Evolutionary conservation across 192 early-diverging fungal genomes (phyloP).

Genomic region (Pilobolus umbonatus): DNA sequence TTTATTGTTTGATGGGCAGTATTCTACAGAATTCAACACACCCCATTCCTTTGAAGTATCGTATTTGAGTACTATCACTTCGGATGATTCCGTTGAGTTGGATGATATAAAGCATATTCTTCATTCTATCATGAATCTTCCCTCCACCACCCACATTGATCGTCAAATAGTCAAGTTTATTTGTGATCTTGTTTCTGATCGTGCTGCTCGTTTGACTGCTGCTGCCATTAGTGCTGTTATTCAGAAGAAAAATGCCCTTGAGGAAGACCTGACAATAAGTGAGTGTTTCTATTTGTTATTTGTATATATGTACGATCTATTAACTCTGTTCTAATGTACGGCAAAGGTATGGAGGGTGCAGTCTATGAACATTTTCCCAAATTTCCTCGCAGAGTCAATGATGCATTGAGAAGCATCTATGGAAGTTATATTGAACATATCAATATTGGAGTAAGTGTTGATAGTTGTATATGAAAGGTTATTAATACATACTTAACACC

Average conservation of each 20-base stretch:
- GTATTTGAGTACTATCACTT: slow-evolving; percentile 66
- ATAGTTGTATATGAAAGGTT: neutral
- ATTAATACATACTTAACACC: neutral
- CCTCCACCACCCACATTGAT: slow-evolving; percentile 65
- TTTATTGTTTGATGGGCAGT: slow-evolving; percentile 68
- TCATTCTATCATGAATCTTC: slow-evolving; percentile 64
- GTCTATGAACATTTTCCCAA: slow-evolving; percentile 60
- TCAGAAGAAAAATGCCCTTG: slow-evolving; percentile 35
- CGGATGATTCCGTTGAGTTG: slow-evolving; percentile 63
- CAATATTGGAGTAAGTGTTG: slow-evolving; percentile 30
- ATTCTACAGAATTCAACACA: slow-evolving; percentile 58
- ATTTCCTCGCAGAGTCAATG: slow-evolving; percentile 35
- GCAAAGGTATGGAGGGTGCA: slow-evolving; percentile 52
- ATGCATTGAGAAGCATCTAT: slow-evolving; percentile 19
- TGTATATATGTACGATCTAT: neutral
- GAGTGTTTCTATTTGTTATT: slow-evolving; percentile 25
- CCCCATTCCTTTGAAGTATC: slow-evolving; percentile 73
- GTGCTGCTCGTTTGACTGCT: slow-evolving; percentile 79
- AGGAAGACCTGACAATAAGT: slow-evolving; percentile 30
- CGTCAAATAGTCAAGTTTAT: slow-evolving; percentile 75
- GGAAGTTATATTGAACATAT: slow-evolving; percentile 24
- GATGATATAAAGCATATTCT: slow-evolving; percentile 63
- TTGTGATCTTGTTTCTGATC: slow-evolving; percentile 74
- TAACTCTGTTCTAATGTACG: neutral
- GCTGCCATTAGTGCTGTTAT: slow-evolving; percentile 63